These are phyloP conservation scores for Kondoa subrosea DNA, from an alignment of 768 basidiomycete species.

Conservation along the genomic window DNA sequence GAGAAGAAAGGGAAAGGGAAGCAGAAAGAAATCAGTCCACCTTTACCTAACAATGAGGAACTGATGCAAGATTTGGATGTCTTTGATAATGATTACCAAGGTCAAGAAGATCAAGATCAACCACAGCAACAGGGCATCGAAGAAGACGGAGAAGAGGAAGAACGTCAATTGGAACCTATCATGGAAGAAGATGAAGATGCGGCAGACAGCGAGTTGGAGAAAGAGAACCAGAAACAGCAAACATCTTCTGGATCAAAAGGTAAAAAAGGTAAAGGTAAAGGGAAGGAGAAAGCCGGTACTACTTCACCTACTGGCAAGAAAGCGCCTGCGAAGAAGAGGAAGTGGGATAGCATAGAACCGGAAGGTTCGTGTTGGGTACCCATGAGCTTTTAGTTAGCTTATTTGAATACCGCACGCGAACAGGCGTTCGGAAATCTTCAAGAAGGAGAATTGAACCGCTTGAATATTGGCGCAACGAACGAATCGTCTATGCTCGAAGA, in stretches of 20 bases:
- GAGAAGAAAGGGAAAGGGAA: too few relatives aligned
- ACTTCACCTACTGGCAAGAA: background rate
- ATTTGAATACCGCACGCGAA: background rate
- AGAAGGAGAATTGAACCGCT: slow-evolving; percentile 57
- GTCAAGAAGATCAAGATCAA: background rate
- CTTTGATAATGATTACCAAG: background rate
- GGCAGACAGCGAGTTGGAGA: slow-evolving; percentile 5
- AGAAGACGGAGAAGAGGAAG: slow-evolving; percentile 6
- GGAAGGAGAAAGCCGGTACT: slow-evolving; percentile 12
- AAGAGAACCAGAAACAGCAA: slow-evolving; percentile 8
- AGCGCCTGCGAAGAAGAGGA: background rate
- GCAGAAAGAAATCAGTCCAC: too few relatives aligned
- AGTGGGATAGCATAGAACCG: slow-evolving; percentile 2
- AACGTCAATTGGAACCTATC: slow-evolving; percentile 12
- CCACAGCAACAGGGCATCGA: background rate
- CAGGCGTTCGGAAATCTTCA: slow-evolving; percentile 51
- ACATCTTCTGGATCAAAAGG: too few relatives aligned
- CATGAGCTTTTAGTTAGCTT: background rate
- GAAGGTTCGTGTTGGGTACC: background rate
- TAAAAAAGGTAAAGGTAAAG: too few relatives aligned
- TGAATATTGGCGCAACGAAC: slow-evolving; percentile 86
- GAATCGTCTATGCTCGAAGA: slow-evolving; percentile 59
- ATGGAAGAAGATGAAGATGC: slow-evolving; percentile 9
- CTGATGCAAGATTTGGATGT: background rate
- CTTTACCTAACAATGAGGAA: background rate